Evolutionary conservation across 176 grass and related monocot species (phyloP), one percentile per base, ranked within the genome.

Genomic region (Aegilops umbellulata): DNA sequence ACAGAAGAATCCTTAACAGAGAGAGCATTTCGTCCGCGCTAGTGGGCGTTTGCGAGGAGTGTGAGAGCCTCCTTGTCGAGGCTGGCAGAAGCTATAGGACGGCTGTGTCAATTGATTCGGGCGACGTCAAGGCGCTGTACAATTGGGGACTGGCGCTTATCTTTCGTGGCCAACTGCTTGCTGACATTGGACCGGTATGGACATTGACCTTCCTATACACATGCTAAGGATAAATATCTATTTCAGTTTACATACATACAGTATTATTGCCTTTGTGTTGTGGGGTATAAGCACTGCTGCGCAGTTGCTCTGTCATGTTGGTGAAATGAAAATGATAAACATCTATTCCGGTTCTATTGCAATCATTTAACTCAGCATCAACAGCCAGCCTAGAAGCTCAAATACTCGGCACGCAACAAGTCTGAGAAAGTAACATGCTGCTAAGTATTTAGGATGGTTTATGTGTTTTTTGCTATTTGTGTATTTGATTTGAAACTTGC

Each of bases 121-220:
- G 29, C 80, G 96, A 98, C 0, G 78, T 83, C 85, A 95, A 95
- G 84, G 91, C 93, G 14, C 85, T 98, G 76, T 94, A 98, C 74
- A 98, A 95, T 61, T 98, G 93, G 96, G 93, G 96, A 13, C 82
- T 95, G 38, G 93, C 93, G 8, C 91, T 98, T 39, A 94, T 85
- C 62, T 92, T 90, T 34, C 96, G 90, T 65, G 96, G 88, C 10
- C 93, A 98, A 60, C 85, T 98, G 79, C 92, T 98, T 86, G 88
- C 93, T 16, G 96, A 98, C 86, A 94, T 98, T 19, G 96, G 96
- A 90, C 93, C 96, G 80, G 96, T 98, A 95, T 92, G 38, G 32
- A 39, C 36, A 10, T 39, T 49, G 14, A 49, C 46, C 46, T 49
- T 49, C 46, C 46, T 49, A 49, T 49, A 49, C 3, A 49, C 46